A percentile compares a stretch with the other conserved stretches of the same genome.
Evolutionary conservation across 768 basidiomycete genomes (phyloP).

Genomic region (Xerocomellus chrysenteron): DNA sequence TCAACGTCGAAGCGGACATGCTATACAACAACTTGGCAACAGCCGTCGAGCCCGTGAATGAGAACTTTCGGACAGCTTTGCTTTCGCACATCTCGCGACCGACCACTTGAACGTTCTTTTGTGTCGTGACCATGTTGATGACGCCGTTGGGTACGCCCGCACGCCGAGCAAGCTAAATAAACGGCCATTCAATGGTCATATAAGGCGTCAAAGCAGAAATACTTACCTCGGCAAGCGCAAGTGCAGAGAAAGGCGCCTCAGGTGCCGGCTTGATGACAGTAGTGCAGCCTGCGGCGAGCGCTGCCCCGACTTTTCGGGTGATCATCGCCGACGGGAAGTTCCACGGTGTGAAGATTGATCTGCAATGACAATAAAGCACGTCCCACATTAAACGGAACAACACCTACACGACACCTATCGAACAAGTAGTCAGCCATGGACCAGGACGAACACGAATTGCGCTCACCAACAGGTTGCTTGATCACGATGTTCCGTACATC

Average conservation of each 20-base stretch:
- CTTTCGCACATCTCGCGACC: slow-evolving; percentile 94
- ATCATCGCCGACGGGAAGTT: slow-evolving; percentile 97
- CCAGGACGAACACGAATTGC: slow-evolving; percentile 37
- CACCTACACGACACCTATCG: slow-evolving; percentile 48
- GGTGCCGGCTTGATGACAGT: slow-evolving; percentile 92
- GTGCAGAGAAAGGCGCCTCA: slow-evolving; percentile 90
- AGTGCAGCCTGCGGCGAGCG: slow-evolving; percentile 95
- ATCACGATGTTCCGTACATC: slow-evolving; percentile 82
- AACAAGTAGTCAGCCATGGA: not conserved
- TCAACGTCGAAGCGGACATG: slow-evolving; percentile 73
- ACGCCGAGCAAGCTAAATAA: slow-evolving; percentile 65
- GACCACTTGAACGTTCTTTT: slow-evolving; percentile 80
- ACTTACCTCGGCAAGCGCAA: slow-evolving; percentile 85
- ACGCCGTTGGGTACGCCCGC: slow-evolving; percentile 97
- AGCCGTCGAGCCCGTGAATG: slow-evolving; percentile 86
- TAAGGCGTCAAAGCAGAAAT: not conserved
- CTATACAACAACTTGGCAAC: slow-evolving; percentile 76
- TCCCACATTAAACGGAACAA: not conserved
- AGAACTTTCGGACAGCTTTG: slow-evolving; percentile 80
- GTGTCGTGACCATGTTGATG: slow-evolving; percentile 90
- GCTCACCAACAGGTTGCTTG: slow-evolving; percentile 86
- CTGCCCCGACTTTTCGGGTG: slow-evolving; percentile 84
- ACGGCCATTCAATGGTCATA: not conserved
- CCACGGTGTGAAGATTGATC: slow-evolving; percentile 82
- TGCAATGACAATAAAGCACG: slow-evolving; percentile 28